A percentile compares a stretch with the other conserved stretches of the same genome.
These are phyloP conservation scores for Miscanthus lutarioriparius DNA, from an alignment of 176 grass and related monocot species.

Conservation along the genomic window DNA sequence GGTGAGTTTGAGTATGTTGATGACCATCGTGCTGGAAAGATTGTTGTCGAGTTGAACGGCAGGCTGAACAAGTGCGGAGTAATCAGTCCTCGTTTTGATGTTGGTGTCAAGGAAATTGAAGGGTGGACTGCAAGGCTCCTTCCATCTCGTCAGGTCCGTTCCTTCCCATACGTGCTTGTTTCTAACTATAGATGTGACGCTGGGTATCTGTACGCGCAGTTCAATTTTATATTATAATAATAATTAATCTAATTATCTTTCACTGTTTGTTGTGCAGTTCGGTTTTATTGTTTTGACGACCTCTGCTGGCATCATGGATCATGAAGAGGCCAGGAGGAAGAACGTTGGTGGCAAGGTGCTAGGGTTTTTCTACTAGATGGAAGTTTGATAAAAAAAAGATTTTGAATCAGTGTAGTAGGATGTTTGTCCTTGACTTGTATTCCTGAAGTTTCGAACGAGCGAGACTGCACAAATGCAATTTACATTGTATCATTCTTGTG, in stretches of 20 bases:
- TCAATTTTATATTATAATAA: not conserved
- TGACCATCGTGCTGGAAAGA: constrained; percentile 19
- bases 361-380: constrained; percentile 15
- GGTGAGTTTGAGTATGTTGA: constrained; percentile 23
- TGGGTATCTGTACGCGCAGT: not conserved
- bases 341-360: constrained; percentile 16
- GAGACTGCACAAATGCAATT: not conserved
- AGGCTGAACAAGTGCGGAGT: constrained; percentile 29
- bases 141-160: constrained; percentile 11
- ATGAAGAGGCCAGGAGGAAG: constrained; percentile 25
- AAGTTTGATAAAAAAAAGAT: not conserved
- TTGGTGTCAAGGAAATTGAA: constrained; percentile 45
- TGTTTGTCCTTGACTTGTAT: not conserved
- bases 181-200: not conserved
- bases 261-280: not conserved
- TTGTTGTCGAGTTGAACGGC: constrained; percentile 17
- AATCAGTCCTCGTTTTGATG: constrained; percentile 22
- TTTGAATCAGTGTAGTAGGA: not conserved
- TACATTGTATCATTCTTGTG: not conserved
- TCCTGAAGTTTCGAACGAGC: not conserved
- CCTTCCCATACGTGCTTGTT: not conserved
- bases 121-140: constrained; percentile 41
- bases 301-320: constrained; percentile 21
- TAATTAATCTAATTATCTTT: not conserved
- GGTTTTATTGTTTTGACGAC: constrained; percentile 29